phyloP scores from a whole-genome alignment of 2,329 filamentous ascomycete genomes.

The Neocucurbitaria cava region DNA sequence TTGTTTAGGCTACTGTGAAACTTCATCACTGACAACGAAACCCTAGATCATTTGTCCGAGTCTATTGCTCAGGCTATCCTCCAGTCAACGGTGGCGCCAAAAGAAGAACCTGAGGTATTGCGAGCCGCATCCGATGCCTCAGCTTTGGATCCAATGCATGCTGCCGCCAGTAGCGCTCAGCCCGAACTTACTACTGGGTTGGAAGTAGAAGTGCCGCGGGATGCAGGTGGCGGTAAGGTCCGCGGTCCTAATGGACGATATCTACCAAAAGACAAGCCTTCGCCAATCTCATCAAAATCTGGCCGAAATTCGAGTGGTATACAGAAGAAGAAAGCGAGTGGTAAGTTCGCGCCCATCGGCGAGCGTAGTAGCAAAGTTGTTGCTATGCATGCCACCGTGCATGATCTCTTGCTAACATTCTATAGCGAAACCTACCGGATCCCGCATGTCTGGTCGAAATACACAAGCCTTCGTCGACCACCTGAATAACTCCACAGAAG shows the following conservation, averaged over 20 bases:
- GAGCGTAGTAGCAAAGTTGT: background rate
- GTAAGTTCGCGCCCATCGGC: background rate
- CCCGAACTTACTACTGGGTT: background rate
- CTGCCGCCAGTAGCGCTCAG: background rate
- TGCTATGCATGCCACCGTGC: background rate
- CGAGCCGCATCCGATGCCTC: background rate
- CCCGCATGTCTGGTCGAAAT: no score
- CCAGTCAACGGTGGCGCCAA: background rate
- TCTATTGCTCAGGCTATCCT: background rate
- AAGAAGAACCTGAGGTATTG: background rate
- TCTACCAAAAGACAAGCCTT: slow-evolving; percentile 4
- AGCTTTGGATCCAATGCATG: background rate
- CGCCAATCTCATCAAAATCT: background rate
- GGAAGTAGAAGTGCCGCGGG: slow-evolving; percentile 5
- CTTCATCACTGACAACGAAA: background rate
- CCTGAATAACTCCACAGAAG: background rate
- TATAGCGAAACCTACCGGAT: background rate
- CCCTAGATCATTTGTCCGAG: background rate
- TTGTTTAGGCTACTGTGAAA: background rate
- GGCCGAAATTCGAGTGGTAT: background rate
- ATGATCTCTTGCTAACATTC: background rate
- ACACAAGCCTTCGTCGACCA: background rate
- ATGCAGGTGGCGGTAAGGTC: slow-evolving; percentile 19
- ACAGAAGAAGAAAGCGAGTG: background rate
- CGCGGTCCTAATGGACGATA: slow-evolving; percentile 26